Base-by-base conservation (phyloP, 2,329 filamentous ascomycete genomes). In the Albophoma yamanashiensis region DNA sequence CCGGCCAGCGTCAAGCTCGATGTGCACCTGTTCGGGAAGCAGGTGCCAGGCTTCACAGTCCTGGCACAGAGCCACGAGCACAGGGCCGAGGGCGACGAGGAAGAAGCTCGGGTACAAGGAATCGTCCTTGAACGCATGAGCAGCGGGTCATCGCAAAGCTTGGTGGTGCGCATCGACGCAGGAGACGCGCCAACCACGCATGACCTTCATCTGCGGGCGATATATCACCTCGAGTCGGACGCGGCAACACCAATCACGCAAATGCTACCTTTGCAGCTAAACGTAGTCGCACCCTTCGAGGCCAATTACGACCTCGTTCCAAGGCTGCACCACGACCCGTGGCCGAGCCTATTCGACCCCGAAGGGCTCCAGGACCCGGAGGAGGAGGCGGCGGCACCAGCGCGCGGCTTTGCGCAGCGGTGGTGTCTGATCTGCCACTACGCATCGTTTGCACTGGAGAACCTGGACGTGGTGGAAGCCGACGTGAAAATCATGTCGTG, bases 271-370 rank as follows among this genome's bases (percentile, higher is more conserved):
- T 81, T 89, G 45, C 86, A 88, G 58, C 73, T 97, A 6, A 82
- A 85, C 43, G 82, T 97, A 59, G 85, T 91, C 59, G 87, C 86
- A 57, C 91, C 93, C 0, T 97, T 99, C 67, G 92, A 96, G 74
- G 90, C 92, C 20, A 94, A 89, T 68, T 97, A 96, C 71, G 91
- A 95, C 63, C 85, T 97, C 63, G 81, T 87, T 15, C 92, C 94
- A 14, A 83, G 89, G 12, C 78, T 96, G 4, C 89, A 97, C 71
- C 73, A 82, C 0, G 87, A 89, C 56, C 79, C 85, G 2, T 99
- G 94, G 93, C 92, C 94, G 1, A 92, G 88, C 70, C 86, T 95
- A 67, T 99, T 97, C 72, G 81, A 86, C 58, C 77, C 82, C 22
- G 81, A 85, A 27, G 76, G 75, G 17, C 67, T 83, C 3, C 71